These are phyloP conservation scores for Verbena officinalis DNA, from an alignment of 257 asterid species.

Conservation along the genomic window DNA sequence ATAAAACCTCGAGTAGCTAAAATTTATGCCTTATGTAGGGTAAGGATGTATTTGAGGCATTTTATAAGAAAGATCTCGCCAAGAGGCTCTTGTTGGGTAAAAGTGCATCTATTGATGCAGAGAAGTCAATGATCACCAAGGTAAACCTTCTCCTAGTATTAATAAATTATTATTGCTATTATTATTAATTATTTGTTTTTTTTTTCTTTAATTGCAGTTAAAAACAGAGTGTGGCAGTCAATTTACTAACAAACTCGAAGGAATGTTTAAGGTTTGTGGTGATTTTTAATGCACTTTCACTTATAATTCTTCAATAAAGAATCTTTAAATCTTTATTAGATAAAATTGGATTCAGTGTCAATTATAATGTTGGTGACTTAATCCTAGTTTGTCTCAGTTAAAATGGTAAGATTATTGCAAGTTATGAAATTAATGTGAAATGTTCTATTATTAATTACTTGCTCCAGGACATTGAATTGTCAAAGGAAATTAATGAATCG, in stretches of 20 bases:
- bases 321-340: no score
- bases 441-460: slow-evolving; percentile 22
- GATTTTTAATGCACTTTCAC: slow-evolving; percentile 14
- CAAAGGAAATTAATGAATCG: slow-evolving; percentile 96
- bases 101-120: slow-evolving; percentile 98
- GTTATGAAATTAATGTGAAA: no score
- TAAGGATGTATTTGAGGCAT: slow-evolving; percentile 69
- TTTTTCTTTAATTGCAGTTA: slow-evolving; percentile 58
- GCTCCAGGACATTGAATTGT: slow-evolving; percentile 86
- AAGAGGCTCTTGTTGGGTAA: slow-evolving; percentile 91
- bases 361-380: no score
- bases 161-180: no score
- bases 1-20: not conserved
- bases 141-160: slow-evolving; percentile 36
- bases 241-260: slow-evolving; percentile 97
- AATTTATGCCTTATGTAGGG: slow-evolving; percentile 40
- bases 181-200: no score
- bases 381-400: no score
- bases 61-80: slow-evolving; percentile 75
- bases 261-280: slow-evolving; percentile 87
- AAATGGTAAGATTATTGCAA: not conserved
- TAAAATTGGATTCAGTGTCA: no score
- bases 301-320: not conserved
- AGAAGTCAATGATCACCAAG: slow-evolving; percentile 86
- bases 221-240: slow-evolving; percentile 99